Conservation (phyloP, 805 yeast species). For the Limtongia smithiae region DNA sequence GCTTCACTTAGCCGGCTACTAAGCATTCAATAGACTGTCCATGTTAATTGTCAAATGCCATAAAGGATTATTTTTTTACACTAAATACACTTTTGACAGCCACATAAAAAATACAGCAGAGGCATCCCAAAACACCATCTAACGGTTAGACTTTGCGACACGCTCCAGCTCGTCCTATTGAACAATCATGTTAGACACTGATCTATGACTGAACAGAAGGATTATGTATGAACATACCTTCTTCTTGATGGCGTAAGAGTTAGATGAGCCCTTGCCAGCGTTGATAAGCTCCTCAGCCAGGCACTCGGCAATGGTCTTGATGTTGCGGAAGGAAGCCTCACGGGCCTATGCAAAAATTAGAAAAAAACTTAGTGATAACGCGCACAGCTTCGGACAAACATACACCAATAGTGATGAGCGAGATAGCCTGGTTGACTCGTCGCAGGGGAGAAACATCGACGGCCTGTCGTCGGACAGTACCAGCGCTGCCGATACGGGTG, state of each 20-base stretch:
- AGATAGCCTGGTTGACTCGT: constrained; percentile 99
- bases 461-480: constrained; percentile 99
- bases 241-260: constrained; percentile 99
- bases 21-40: too few species aligned
- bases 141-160: constrained; percentile 99
- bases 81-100: constrained; percentile 25
- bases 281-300: constrained; percentile 99
- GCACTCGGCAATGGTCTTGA: constrained; percentile 99
- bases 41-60: too few species aligned
- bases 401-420: constrained; percentile 95
- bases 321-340: constrained; percentile 99
- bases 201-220: background rate
- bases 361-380: background rate
- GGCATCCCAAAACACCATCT: constrained; percentile 39
- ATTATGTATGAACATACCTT: constrained; percentile 45
- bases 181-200: background rate
- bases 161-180: constrained; percentile 93
- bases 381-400: background rate
- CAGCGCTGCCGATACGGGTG: constrained; percentile 99
- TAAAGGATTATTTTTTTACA: too few species aligned
- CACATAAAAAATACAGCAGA: constrained; percentile 12
- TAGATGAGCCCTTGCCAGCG: constrained; percentile 99
- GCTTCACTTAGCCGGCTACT: too few species aligned
- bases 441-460: constrained; percentile 99
- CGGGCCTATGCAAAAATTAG: constrained; percentile 44